A percentile compares a stretch with the other conserved stretches of the same genome.
These are phyloP conservation scores for Babesia bigemina DNA, from an alignment of 169 alveolate genomes.

Conservation along the genomic window DNA sequence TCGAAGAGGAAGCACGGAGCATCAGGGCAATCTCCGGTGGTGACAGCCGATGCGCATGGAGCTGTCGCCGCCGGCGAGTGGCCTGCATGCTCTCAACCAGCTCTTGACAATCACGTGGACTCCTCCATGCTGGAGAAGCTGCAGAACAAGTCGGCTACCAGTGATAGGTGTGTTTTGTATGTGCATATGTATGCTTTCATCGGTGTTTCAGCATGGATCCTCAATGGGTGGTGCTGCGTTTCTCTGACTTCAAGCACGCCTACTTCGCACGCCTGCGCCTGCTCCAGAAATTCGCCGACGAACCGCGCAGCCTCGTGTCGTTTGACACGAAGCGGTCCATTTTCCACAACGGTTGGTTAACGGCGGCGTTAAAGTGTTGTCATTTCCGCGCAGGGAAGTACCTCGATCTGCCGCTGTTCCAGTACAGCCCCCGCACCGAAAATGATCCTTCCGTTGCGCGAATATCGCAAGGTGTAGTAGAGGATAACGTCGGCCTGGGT, in stretches of 20 bases:
- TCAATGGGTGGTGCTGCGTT: conserved; percentile 64
- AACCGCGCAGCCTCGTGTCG: conserved; percentile 62
- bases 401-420: conserved; percentile 58
- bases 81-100: conserved; percentile 20
- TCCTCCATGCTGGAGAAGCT: conserved; percentile 55
- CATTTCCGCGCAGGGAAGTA: conserved; percentile 38
- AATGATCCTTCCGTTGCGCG: conserved; percentile 37
- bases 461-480: conserved; percentile 13
- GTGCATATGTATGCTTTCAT: background rate
- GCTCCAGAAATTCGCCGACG: conserved; percentile 37
- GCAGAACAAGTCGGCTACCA: conserved; percentile 16
- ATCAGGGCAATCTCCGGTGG: conserved; percentile 13
- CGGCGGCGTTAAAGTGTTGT: background rate
- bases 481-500: background rate
- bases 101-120: conserved; percentile 51
- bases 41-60: conserved; percentile 44
- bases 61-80: conserved; percentile 1
- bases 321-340: conserved; percentile 66
- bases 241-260: conserved; percentile 56
- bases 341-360: conserved; percentile 54
- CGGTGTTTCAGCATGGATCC: conserved; percentile 51
- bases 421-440: conserved; percentile 43
- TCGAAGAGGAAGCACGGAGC: conserved; percentile 32
- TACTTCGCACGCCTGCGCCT: conserved; percentile 58
- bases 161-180: conserved; percentile 9